Evolutionary conservation across 441 rosid genomes (phyloP), one percentile per base, ranked within the genome.

Genomic region (Breynia disticha): DNA sequence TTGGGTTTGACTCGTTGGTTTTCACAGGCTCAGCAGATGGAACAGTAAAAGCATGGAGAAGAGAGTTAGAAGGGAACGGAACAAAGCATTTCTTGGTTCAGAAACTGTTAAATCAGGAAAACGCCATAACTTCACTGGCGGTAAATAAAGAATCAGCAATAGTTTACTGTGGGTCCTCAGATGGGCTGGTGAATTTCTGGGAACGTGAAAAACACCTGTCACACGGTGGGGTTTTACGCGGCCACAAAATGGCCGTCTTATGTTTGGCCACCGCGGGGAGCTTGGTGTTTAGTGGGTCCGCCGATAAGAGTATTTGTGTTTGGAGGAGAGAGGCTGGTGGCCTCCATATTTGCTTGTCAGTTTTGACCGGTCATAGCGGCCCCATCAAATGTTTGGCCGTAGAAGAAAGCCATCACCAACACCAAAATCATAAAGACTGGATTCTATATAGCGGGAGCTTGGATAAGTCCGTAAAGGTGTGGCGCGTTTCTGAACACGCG

Each of bases 21-120:
- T 82, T 87, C 22, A 82, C 95, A 7, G 98, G 96, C 1, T 88
- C 98, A 0, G 98, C 98, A 0, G 96, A 91, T 15, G 96, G 98
- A 0, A 79, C 87, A 7, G 82, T 91, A 2, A 87, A 86, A 55
- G 80, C 82, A 5, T 88, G 98, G 98, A 69, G 88, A 61, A 69
- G 96, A 53, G 96, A 87, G 68, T 59, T 79, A 19, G 81, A 83
- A 43, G 96, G 87, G 12, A 82, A 67, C 28, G 84, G 84, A 17
- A 88, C 94, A 9, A 77, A 70, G 63, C 98, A 91, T 62, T 77
- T 77, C 68, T 75, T 86, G 69, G 85, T 89, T 4, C 84, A 86
- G 48, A 84, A 80, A 46, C 67, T 85, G 52, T 43, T 87, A 51
- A 78, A 86, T 65, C 95, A 86, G 59, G 96, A 85, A 22, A 77